Conservation (phyloP, 768 basidiomycete species). For the Tylopilus subfusipes region DNA sequence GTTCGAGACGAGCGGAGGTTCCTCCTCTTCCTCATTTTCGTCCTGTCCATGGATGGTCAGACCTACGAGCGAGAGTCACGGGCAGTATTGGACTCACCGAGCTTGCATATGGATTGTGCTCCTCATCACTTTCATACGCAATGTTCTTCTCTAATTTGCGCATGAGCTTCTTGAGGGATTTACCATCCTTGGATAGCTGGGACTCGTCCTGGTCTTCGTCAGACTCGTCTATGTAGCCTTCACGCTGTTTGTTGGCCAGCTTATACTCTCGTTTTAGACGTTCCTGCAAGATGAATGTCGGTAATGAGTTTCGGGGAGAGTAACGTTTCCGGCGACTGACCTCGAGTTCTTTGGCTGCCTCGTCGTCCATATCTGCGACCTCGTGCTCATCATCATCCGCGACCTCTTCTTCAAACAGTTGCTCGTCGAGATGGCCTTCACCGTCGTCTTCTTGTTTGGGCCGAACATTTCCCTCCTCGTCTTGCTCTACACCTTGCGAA, state of each 20-base stretch:
- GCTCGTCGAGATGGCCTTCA: slow-evolving; percentile 81
- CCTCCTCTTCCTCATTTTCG: slow-evolving; percentile 77
- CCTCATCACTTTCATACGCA: slow-evolving; percentile 79
- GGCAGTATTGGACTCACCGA: slow-evolving; percentile 46
- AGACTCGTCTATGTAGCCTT: slow-evolving; percentile 67
- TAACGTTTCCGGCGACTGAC: slow-evolving; percentile 35
- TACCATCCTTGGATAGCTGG: slow-evolving; percentile 64
- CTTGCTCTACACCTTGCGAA: slow-evolving; percentile 58
- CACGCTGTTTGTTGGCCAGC: slow-evolving; percentile 68
- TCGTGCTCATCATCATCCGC: slow-evolving; percentile 85
- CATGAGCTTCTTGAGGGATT: slow-evolving; percentile 83
- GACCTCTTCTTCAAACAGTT: slow-evolving; percentile 78
- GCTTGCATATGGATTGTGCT: slow-evolving; percentile 74
- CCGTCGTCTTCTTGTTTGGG: slow-evolving; percentile 61
- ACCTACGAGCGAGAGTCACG: neutral
- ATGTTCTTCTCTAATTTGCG: slow-evolving; percentile 79
- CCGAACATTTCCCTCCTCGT: slow-evolving; percentile 56
- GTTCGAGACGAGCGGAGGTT: slow-evolving; percentile 39
- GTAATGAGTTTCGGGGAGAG: neutral
- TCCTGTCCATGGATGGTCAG: slow-evolving; percentile 36
- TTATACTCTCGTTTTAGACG: slow-evolving; percentile 81
- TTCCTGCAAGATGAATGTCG: slow-evolving; percentile 45
- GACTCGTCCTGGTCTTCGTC: slow-evolving; percentile 68
- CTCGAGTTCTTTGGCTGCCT: slow-evolving; percentile 81
- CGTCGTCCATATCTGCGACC: slow-evolving; percentile 70